A percentile compares a stretch with the other conserved stretches of the same genome.
Evolutionary conservation across 768 basidiomycete species (phyloP).

Genomic region (Russula earlei): DNA sequence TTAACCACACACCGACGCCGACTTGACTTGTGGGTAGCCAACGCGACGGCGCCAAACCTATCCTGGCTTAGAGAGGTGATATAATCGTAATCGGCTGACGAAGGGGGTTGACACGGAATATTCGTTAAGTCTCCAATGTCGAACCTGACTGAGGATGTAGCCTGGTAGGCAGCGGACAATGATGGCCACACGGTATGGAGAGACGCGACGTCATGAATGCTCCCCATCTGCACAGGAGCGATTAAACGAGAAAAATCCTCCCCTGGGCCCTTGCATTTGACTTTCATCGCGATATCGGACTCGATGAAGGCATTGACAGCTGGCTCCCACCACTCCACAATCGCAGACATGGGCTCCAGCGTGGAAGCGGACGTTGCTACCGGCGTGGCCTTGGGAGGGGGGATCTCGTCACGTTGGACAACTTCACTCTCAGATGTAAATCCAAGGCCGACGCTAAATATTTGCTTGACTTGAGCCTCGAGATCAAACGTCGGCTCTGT

Average conservation of each 20-base stretch:
- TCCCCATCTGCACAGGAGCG: background rate
- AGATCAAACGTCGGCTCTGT: background rate
- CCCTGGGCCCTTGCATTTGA: background rate
- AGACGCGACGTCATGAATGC: background rate
- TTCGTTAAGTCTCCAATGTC: background rate
- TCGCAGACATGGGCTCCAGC: constrained; percentile 2
- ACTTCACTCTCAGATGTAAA: background rate
- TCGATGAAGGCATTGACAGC: background rate
- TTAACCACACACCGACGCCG: constrained; percentile 21
- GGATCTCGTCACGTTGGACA: background rate
- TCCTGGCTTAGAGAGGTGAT: constrained; percentile 7
- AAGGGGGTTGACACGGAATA: background rate
- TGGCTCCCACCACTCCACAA: constrained; percentile 1
- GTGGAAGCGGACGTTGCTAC: background rate
- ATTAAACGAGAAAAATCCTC: background rate
- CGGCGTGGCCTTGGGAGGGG: background rate
- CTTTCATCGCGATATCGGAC: background rate
- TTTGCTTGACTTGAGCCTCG: background rate
- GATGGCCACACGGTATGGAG: background rate
- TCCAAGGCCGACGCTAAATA: background rate
- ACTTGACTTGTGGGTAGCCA: constrained; percentile 18
- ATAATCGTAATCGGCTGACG: constrained; percentile 6
- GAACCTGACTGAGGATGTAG: background rate
- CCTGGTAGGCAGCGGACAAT: background rate
- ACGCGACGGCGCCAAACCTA: constrained; percentile 17